Percentiles rank a stretch among this genome's conserved stretches.
Conservation (phyloP, 2,329 filamentous ascomycete genomes). For the Cordyceps tenuipes region DNA sequence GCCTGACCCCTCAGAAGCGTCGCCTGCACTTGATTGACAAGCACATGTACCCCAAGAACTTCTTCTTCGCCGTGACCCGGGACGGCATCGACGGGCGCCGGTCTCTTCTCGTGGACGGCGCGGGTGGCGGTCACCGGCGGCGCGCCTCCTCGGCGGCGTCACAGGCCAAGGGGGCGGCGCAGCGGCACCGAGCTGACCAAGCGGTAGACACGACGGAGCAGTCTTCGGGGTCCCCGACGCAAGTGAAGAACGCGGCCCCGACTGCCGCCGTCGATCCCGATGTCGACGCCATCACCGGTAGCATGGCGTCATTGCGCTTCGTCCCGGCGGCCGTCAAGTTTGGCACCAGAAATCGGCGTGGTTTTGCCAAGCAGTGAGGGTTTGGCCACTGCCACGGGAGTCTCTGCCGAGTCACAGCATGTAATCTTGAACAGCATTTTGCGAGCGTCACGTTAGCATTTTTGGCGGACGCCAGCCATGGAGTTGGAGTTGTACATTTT, state of each 20-base stretch:
- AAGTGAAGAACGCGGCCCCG: constrained; percentile 9
- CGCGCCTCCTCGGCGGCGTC: constrained; percentile 38
- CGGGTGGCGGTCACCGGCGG: constrained; percentile 31
- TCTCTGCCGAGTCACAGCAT: neutral
- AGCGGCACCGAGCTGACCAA: constrained; percentile 25
- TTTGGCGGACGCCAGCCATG: neutral
- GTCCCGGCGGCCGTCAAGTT: constrained; percentile 61
- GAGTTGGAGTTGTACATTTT: neutral
- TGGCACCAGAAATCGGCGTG: constrained; percentile 44
- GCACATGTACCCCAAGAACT: constrained; percentile 82
- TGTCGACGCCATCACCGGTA: constrained; percentile 54
- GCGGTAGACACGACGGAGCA: constrained; percentile 8
- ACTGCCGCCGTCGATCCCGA: constrained; percentile 24
- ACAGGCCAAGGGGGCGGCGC: constrained; percentile 23
- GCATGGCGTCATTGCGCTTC: constrained; percentile 66
- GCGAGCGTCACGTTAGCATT: neutral
- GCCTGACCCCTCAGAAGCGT: constrained; percentile 74
- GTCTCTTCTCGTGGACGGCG: constrained; percentile 62
- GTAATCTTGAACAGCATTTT: neutral
- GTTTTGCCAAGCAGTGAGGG: constrained; percentile 28
- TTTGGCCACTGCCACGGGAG: neutral
- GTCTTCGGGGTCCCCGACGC: neutral
- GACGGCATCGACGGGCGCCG: constrained; percentile 80
- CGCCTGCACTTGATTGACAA: constrained; percentile 88
- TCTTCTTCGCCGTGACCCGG: constrained; percentile 80